Percentiles rank a stretch among this genome's conserved stretches.
phyloP scores from a whole-genome alignment of 1,139 yeast genomes.

The Torulaspora pretoriensis region DNA sequence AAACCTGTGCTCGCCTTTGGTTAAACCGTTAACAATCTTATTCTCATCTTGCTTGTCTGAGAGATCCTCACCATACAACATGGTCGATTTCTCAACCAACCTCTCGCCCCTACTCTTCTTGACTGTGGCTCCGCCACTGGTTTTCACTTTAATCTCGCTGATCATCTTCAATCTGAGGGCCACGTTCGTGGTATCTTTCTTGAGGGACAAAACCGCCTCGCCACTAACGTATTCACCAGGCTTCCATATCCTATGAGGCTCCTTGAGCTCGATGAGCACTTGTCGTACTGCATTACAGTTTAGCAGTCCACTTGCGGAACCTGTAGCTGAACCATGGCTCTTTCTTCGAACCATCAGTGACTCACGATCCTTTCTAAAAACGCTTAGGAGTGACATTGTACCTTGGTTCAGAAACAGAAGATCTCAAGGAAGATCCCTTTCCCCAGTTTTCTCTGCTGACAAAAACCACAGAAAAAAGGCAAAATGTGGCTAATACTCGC shows the following conservation, averaged over 20 bases:
- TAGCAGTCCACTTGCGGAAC: slow-evolving; percentile 7
- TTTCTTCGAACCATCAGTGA: slow-evolving; percentile 6
- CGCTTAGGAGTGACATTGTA: slow-evolving; percentile 12
- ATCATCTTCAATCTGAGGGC: slow-evolving; percentile 50
- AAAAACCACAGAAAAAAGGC: background rate
- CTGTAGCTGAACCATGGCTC: slow-evolving; percentile 6
- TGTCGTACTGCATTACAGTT: slow-evolving; percentile 47
- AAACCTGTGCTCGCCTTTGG: slow-evolving; percentile 81
- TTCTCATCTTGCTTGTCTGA: slow-evolving; percentile 26
- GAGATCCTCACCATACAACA: slow-evolving; percentile 53
- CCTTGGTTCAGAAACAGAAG: background rate
- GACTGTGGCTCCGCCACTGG: slow-evolving; percentile 33
- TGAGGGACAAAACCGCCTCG: slow-evolving; percentile 52
- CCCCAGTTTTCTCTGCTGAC: too few relatives aligned
- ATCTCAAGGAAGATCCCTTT: too few relatives aligned
- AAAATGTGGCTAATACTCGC: background rate
- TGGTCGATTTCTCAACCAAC: slow-evolving; percentile 61
- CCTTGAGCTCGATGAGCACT: slow-evolving; percentile 63
- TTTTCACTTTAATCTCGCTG: slow-evolving; percentile 56
- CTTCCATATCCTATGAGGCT: slow-evolving; percentile 57
- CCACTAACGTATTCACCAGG: slow-evolving; percentile 69
- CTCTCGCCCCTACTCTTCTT: slow-evolving; percentile 38
- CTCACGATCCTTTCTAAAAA: slow-evolving; percentile 14
- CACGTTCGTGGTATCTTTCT: slow-evolving; percentile 53
- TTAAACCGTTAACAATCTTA: slow-evolving; percentile 43